These are phyloP conservation scores for Grosmannia penicillata DNA, from an alignment of 2,329 filamentous ascomycete species.

Conservation along the genomic window DNA sequence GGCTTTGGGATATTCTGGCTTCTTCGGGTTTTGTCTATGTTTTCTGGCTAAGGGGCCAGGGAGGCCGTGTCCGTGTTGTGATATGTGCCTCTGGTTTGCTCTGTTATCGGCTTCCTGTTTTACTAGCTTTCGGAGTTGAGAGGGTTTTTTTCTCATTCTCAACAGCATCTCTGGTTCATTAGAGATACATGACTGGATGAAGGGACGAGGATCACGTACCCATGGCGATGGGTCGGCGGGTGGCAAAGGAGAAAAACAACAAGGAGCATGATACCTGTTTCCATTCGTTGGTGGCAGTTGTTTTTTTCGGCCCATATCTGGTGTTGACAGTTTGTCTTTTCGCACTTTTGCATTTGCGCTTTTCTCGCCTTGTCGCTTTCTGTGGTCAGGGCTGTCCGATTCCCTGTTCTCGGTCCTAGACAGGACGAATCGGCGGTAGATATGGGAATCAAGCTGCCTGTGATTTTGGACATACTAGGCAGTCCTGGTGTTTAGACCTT, in stretches of 20 bases:
- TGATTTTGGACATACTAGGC: too few relatives aligned
- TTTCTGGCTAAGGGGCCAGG: too few relatives aligned
- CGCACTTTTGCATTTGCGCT: too few relatives aligned
- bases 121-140: constrained; percentile 12
- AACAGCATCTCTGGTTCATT: constrained; percentile 4
- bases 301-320: too few relatives aligned
- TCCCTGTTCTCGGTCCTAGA: too few relatives aligned
- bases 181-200: constrained; percentile 12
- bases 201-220: constrained; percentile 7
- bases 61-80: too few relatives aligned
- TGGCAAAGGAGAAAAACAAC: background rate
- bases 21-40: background rate
- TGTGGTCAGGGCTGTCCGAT: too few relatives aligned
- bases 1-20: background rate
- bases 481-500: too few relatives aligned
- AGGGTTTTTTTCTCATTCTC: constrained; percentile 3
- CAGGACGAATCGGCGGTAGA: too few relatives aligned
- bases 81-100: constrained; percentile 3
- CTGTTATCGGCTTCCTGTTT: constrained; percentile 10
- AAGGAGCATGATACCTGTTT: constrained; percentile 1
- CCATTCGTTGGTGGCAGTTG: background rate
- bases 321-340: too few relatives aligned
- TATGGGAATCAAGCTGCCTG: too few relatives aligned
- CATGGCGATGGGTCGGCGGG: constrained; percentile 1
- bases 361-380: too few relatives aligned